These are phyloP conservation scores for Metschnikowia gruessii DNA, from an alignment of 805 yeast genomes.

Conservation along the genomic window DNA sequence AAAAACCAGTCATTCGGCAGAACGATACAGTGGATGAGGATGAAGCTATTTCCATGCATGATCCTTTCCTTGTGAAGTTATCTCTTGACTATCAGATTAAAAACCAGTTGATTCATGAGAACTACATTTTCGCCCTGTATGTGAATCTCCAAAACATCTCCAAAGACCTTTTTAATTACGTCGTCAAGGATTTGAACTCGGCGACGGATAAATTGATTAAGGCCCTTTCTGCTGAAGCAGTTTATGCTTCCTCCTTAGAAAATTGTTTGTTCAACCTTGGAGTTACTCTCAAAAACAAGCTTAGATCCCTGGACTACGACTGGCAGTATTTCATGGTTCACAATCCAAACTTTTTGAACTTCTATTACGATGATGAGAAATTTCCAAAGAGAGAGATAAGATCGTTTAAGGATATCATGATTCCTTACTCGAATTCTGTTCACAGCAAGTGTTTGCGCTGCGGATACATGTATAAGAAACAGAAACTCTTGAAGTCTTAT, in stretches of 20 bases:
- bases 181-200: constrained; percentile 35
- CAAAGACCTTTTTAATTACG: constrained; percentile 35
- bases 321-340: constrained; percentile 40
- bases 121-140: constrained; percentile 41
- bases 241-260: constrained; percentile 18
- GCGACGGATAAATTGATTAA: constrained; percentile 35
- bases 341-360: constrained; percentile 29
- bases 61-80: constrained; percentile 42
- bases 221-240: constrained; percentile 24
- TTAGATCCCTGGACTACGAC: constrained; percentile 28
- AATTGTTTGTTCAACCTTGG: constrained; percentile 22
- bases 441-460: constrained; percentile 41
- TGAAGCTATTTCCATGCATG: constrained; percentile 31
- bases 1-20: constrained; percentile 32
- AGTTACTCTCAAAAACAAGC: constrained; percentile 25
- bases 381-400: constrained; percentile 22
- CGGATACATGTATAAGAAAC: constrained; percentile 41
- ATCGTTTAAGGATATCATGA: constrained; percentile 20
- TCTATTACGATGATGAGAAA: constrained; percentile 19
- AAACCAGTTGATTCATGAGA: constrained; percentile 40
- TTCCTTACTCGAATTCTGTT: constrained; percentile 37
- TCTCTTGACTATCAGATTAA: constrained; percentile 40
- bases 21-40: constrained; percentile 26
- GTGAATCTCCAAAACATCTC: constrained; percentile 42
- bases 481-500: constrained; percentile 40